These are phyloP conservation scores for Aspergillus versicolor DNA, from an alignment of 2,329 filamentous ascomycete genomes.

Conservation along the genomic window DNA sequence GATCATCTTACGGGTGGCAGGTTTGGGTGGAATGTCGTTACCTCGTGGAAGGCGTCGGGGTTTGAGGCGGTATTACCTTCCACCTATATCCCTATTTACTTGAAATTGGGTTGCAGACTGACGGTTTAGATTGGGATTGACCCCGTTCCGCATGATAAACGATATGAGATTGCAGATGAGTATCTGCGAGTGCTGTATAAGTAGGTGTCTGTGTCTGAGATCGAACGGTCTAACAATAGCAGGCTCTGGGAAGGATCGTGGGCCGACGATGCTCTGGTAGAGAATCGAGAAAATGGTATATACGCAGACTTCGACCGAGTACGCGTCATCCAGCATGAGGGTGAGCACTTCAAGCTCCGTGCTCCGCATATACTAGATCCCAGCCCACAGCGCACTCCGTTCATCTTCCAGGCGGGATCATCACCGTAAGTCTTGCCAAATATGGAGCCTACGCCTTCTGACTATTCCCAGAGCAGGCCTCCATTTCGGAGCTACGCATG, in stretches of 20 bases:
- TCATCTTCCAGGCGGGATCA: conserved; percentile 61
- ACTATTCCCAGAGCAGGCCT: conserved; percentile 45
- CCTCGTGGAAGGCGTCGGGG: conserved; percentile 61
- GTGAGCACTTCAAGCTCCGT: conserved; percentile 53
- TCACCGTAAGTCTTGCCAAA: conserved; percentile 35
- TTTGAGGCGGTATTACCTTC: conserved; percentile 55
- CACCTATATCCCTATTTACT: too few relatives aligned
- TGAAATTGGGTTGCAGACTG: conserved; percentile 29
- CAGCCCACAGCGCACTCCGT: conserved; percentile 57
- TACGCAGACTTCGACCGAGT: conserved; percentile 60
- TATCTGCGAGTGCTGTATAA: conserved; percentile 64
- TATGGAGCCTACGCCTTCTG: too few relatives aligned
- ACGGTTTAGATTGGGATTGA: conserved; percentile 50
- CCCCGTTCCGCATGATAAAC: conserved; percentile 55
- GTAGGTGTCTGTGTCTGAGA: conserved; percentile 27
- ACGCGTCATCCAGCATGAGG: conserved; percentile 56
- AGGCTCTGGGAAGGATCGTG: conserved; percentile 58
- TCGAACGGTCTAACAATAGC: background rate
- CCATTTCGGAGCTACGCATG: conserved; percentile 57
- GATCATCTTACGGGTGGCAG: conserved; percentile 63
- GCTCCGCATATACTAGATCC: conserved; percentile 53
- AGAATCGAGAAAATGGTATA: conserved; percentile 53
- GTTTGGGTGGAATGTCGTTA: conserved; percentile 68
- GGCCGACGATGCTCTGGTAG: conserved; percentile 57
- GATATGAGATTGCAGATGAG: conserved; percentile 62